Evolutionary conservation across 345 rosid genomes (phyloP).

Genomic region (Melastoma malabathricum): DNA sequence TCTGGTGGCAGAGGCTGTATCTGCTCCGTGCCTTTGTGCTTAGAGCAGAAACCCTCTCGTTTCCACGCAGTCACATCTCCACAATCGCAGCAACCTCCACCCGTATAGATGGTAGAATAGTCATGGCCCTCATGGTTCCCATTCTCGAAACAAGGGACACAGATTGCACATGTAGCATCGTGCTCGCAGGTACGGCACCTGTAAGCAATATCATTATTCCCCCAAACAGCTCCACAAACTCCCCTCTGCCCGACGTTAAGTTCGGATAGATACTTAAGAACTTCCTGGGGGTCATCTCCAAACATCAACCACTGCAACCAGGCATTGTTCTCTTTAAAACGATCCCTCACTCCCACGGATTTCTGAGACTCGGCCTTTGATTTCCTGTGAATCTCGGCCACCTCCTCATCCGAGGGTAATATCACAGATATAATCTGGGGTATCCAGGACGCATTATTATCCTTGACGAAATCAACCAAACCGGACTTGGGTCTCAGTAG

Average conservation of each 20-base stretch:
- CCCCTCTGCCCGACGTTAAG: slow-evolving; percentile 49
- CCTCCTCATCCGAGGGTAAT: slow-evolving; percentile 60
- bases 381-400: slow-evolving; percentile 22
- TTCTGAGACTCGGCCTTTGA: slow-evolving; percentile 21
- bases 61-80: slow-evolving; percentile 98
- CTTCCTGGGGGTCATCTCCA: slow-evolving; percentile 37
- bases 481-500: slow-evolving; percentile 27
- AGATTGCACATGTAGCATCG: slow-evolving; percentile 93
- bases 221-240: slow-evolving; percentile 97
- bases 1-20: slow-evolving; percentile 69
- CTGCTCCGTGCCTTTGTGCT: slow-evolving; percentile 85
- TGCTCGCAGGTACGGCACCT: slow-evolving; percentile 72
- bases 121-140: slow-evolving; percentile 75
- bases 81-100: slow-evolving; percentile 96
- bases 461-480: slow-evolving; percentile 35
- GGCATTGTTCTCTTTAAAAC: slow-evolving; percentile 41
- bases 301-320: slow-evolving; percentile 96
- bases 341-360: slow-evolving; percentile 16
- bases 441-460: slow-evolving; percentile 18
- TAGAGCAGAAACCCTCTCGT: slow-evolving; percentile 83
- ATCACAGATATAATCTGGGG: slow-evolving; percentile 42
- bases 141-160: slow-evolving; percentile 77
- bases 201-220: slow-evolving; percentile 76
- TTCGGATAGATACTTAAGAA: slow-evolving; percentile 33
- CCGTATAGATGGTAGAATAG: slow-evolving; percentile 64